These are phyloP conservation scores for Citrus mangshanensis DNA, from an alignment of 345 rosid genomes.

Conservation along the genomic window DNA sequence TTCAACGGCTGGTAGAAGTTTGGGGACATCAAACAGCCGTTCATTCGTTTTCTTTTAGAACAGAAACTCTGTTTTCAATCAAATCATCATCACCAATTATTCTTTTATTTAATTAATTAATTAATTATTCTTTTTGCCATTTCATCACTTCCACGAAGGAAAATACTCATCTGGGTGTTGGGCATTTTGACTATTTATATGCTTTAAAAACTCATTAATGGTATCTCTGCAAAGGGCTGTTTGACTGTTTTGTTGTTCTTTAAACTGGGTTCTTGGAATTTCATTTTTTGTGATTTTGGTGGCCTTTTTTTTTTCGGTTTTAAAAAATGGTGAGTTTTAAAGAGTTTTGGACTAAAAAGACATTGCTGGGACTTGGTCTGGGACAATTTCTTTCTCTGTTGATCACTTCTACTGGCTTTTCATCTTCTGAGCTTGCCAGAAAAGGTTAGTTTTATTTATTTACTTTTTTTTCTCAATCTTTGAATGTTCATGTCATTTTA, in stretches of 20 bases:
- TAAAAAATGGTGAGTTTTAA: slow-evolving; percentile 31
- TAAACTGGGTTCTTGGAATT: neutral
- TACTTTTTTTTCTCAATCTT: neutral
- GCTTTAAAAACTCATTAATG: neutral
- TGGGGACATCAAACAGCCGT: neutral
- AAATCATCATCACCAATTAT: too few relatives aligned
- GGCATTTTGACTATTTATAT: neutral
- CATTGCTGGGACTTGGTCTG: slow-evolving; percentile 60
- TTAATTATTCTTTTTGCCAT: neutral
- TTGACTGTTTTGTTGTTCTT: neutral
- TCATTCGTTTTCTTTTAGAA: neutral
- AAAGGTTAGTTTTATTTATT: slow-evolving; percentile 39
- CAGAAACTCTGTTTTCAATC: neutral
- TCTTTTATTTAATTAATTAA: neutral
- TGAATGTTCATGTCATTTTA: neutral
- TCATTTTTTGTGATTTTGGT: neutral
- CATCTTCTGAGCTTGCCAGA: slow-evolving; percentile 61
- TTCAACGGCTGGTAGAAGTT: neutral
- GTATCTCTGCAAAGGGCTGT: neutral
- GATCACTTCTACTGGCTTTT: slow-evolving; percentile 44
- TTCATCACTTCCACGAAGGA: neutral
- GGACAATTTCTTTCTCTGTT: slow-evolving; percentile 79
- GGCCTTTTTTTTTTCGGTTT: neutral
- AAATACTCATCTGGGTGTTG: neutral
- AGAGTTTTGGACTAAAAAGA: slow-evolving; percentile 51